Evolutionary conservation across 2,329 filamentous ascomycete species (phyloP).

Genomic region (Pestalotiopsis sp.): DNA sequence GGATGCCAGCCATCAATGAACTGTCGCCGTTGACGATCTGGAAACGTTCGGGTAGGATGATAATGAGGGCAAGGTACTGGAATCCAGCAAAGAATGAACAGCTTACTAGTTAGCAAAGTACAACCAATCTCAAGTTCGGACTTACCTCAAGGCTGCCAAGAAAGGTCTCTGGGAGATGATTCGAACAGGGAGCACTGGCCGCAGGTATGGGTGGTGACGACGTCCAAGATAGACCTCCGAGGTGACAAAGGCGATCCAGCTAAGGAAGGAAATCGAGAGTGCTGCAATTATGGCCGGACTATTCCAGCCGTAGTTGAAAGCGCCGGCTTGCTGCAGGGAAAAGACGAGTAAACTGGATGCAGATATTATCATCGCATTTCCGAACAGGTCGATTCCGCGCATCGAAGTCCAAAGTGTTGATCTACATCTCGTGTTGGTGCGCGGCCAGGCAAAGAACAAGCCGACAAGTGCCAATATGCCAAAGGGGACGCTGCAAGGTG

Average conservation of each 20-base stretch:
- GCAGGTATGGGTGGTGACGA: constrained; percentile 40
- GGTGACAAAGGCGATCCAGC: constrained; percentile 49
- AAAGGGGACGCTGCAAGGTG: constrained; percentile 47
- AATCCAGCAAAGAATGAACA: constrained; percentile 61
- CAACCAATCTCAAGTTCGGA: constrained; percentile 8
- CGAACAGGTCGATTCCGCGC: constrained; percentile 54
- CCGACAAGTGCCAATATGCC: constrained; percentile 48
- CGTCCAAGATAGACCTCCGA: constrained; percentile 53
- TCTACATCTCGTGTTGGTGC: constrained; percentile 32
- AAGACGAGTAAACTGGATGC: constrained; percentile 59
- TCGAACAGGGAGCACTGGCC: constrained; percentile 58
- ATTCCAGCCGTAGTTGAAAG: constrained; percentile 53
- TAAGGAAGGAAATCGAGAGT: constrained; percentile 48
- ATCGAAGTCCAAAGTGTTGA: constrained; percentile 45
- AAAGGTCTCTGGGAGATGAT: constrained; percentile 53
- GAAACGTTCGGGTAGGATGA: constrained; percentile 62
- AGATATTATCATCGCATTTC: constrained; percentile 50
- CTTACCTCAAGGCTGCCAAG: constrained; percentile 51
- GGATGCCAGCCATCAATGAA: constrained; percentile 56
- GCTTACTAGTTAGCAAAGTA: constrained; percentile 31
- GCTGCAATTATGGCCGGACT: constrained; percentile 52
- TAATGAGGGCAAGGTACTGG: constrained; percentile 59
- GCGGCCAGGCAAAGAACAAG: constrained; percentile 50
- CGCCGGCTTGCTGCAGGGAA: constrained; percentile 59
- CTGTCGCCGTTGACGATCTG: constrained; percentile 60